Base-by-base conservation (phyloP, 306 rosid species). In the Begonia peltatifolia region DNA sequence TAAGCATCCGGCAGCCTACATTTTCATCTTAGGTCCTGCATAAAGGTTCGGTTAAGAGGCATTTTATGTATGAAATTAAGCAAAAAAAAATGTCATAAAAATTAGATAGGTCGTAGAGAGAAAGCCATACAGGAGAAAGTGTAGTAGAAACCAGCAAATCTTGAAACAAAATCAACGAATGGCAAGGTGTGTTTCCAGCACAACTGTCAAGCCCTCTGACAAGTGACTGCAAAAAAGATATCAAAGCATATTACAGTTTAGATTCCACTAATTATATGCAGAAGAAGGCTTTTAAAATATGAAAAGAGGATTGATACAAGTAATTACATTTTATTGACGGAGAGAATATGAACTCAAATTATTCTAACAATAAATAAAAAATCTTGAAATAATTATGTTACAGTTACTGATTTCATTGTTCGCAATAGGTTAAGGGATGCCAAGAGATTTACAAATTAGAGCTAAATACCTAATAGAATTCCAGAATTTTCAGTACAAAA, bases 81-180 rank as follows among this genome's bases (percentile, higher is more conserved):
- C 8, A 30, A 30, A 30, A 30, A 30, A 30, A 30, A 30, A 30
- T 5, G 38, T 30, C 35, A 56, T 13, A 18, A 35, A 55, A 58
- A 23, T 44, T 50, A 66, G 55, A 58, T n/a, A 51, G 57, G 59
- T 44, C 41, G 61, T 47, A 49, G 71, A 64, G 63, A 68, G 61
- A 52, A 58, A 81, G 73, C 62, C 97, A 67, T 90, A 90, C 99
- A 44, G 96, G 86, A 65, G 96, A 76, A 67, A 92, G 84, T 9
- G 94, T 83, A 12, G 99, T 83, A 44, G 99, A 86, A 78, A 92
- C 99, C 75, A 92, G 76, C 60, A 92, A 72, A 70, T 92, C 96
- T 70, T 92, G 96, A 75, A 75, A 92, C 63, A 92, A 77, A 69
- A 92, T 64, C 72, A 92, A 57, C 46, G 96, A 81, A 79, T 79